A percentile compares a stretch with the other conserved stretches of the same genome.
Evolutionary conservation across 176 grass and related monocot genomes (phyloP).

Genomic region (Aechmea fasciata): DNA sequence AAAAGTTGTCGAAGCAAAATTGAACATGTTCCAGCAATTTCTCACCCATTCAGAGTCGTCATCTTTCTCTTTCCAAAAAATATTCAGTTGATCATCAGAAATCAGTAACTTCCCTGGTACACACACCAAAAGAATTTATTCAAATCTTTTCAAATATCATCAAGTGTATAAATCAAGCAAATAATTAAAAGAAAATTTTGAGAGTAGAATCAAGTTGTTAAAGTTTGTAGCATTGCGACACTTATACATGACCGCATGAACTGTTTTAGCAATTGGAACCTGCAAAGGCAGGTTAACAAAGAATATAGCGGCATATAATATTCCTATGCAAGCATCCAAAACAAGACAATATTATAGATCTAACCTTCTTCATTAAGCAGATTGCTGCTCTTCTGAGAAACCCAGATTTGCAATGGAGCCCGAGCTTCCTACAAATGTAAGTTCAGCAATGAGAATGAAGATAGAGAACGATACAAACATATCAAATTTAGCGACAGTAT

Average conservation of each 20-base stretch:
- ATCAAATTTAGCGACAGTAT: too few relatives aligned
- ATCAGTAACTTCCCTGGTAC: conserved; percentile 39
- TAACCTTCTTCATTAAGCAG: conserved; percentile 70
- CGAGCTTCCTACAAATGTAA: conserved; percentile 49
- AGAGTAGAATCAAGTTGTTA: too few relatives aligned
- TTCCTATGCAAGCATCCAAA: not conserved
- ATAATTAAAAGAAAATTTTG: not conserved
- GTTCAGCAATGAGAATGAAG: not conserved
- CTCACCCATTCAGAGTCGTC: conserved; percentile 96
- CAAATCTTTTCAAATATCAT: not conserved
- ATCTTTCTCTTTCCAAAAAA: conserved; percentile 94
- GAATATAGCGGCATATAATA: not conserved
- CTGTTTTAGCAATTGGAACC: not conserved
- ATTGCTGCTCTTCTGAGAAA: conserved; percentile 71
- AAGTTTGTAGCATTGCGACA: too few relatives aligned
- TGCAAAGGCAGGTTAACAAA: not conserved
- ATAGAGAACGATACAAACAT: too few relatives aligned
- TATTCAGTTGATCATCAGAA: conserved; percentile 49
- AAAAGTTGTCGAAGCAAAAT: not conserved
- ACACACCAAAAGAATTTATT: not conserved
- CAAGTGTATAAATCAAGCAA: not conserved
- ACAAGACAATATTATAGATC: not conserved
- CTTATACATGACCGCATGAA: too few relatives aligned
- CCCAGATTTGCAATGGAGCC: conserved; percentile 77
- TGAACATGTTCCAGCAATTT: conserved; percentile 2